Percentiles rank a stretch among this genome's conserved stretches.
Conservation (phyloP, 2,329 filamentous ascomycete genomes). For the Fusarium haematococcum region DNA sequence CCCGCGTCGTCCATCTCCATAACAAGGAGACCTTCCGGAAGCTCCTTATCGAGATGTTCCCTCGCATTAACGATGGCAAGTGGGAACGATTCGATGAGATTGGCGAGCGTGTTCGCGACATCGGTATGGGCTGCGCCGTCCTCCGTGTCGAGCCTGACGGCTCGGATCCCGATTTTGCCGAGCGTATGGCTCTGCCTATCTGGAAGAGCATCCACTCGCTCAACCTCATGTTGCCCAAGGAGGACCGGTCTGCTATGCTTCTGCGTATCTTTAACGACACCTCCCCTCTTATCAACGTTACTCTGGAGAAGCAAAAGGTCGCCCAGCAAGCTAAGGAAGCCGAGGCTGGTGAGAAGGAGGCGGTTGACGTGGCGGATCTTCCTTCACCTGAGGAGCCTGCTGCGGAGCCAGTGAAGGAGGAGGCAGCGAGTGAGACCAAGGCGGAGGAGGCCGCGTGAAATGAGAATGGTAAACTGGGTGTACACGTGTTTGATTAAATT, state of each 20-base stretch:
- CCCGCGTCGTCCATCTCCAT: conserved; percentile 79
- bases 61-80: conserved; percentile 80
- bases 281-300: conserved; percentile 81
- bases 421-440: conserved; percentile 16
- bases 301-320: conserved; percentile 62
- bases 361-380: conserved; percentile 51
- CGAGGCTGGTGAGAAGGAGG: conserved; percentile 41
- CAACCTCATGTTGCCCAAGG: conserved; percentile 98
- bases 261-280: conserved; percentile 91
- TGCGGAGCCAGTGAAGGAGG: conserved; percentile 15
- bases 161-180: conserved; percentile 68
- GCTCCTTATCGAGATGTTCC: conserved; percentile 96
- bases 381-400: conserved; percentile 49
- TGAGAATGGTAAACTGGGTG: conserved; percentile 16
- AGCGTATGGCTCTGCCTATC: conserved; percentile 88
- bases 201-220: conserved; percentile 94
- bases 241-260: conserved; percentile 93
- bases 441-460: conserved; percentile 35
- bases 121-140: conserved; percentile 93
- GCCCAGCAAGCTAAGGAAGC: conserved; percentile 53
- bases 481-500: conserved; percentile 36
- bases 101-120: conserved; percentile 81
- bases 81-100: conserved; percentile 88
- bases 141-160: conserved; percentile 83
- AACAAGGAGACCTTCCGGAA: conserved; percentile 83